Percentiles rank a stretch among this genome's conserved stretches.
phyloP scores from a whole-genome alignment of 345 rosid genomes.

The rapeseed (Brassica napus) region DNA sequence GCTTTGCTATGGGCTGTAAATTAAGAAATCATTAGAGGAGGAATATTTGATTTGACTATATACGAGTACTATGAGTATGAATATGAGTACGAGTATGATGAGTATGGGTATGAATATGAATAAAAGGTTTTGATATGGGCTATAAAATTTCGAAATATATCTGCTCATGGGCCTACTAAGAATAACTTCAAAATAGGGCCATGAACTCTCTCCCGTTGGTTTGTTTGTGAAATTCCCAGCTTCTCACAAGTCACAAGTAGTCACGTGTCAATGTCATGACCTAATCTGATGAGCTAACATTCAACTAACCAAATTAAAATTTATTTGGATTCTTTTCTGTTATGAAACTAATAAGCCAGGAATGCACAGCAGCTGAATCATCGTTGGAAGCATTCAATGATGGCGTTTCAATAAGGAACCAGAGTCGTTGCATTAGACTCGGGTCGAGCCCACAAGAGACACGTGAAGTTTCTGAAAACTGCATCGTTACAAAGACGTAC shows the following conservation, averaged over 20 bases:
- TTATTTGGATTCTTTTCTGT: neutral
- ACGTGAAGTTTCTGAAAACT: conserved; percentile 29
- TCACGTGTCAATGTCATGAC: neutral
- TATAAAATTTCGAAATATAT: neutral
- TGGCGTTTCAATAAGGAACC: neutral
- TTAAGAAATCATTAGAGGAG: neutral
- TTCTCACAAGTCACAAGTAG: neutral
- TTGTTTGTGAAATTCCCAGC: conserved; percentile 9
- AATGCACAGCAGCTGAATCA: neutral
- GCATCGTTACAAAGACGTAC: conserved; percentile 13
- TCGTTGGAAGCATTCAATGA: neutral
- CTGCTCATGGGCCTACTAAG: neutral
- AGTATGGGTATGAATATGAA: neutral
- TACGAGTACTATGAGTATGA: neutral
- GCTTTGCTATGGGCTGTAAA: neutral
- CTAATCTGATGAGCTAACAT: neutral
- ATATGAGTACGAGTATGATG: too few relatives aligned
- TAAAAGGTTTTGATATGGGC: neutral
- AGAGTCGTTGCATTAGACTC: conserved; percentile 7
- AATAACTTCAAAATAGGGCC: neutral
- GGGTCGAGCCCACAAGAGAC: conserved; percentile 5
- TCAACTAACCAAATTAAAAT: neutral
- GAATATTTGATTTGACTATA: neutral
- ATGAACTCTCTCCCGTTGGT: neutral
- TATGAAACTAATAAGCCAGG: neutral